Percentiles rank a stretch among this genome's conserved stretches.
Evolutionary conservation across 495 filamentous ascomycete species (phyloP).

Genomic region (Gamarada debralockiae): DNA sequence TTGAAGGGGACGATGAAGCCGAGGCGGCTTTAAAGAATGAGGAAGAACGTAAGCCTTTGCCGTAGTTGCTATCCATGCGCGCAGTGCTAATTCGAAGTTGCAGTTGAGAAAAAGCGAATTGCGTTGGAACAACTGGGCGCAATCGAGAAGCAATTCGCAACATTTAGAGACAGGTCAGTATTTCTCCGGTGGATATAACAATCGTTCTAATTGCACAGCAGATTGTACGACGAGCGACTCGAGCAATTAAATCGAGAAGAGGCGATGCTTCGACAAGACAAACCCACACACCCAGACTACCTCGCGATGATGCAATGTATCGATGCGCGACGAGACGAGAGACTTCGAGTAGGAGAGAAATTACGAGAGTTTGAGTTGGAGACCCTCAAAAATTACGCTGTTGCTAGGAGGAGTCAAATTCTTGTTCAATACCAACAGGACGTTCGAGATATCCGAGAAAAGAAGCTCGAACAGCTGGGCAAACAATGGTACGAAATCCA

Average conservation of each 20-base stretch:
- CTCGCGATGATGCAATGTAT: constrained; percentile 81
- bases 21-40: constrained; percentile 50
- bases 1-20: constrained; percentile 38
- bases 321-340: constrained; percentile 73
- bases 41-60: constrained; percentile 69
- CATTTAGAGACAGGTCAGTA: constrained; percentile 79
- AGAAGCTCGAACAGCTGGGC: constrained; percentile 71
- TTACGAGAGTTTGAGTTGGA: constrained; percentile 69
- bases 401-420: constrained; percentile 76
- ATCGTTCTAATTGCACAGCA: constrained; percentile 32
- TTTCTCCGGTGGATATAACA: background rate
- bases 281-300: constrained; percentile 83
- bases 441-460: constrained; percentile 75
- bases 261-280: constrained; percentile 69
- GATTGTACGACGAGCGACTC: constrained; percentile 83
- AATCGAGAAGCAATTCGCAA: constrained; percentile 81
- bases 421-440: constrained; percentile 85
- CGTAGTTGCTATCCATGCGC: background rate
- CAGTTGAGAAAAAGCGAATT: constrained; percentile 73
- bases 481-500: constrained; percentile 88
- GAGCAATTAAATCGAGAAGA: constrained; percentile 79
- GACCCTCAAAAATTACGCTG: constrained; percentile 63
- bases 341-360: constrained; percentile 67
- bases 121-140: constrained; percentile 74
- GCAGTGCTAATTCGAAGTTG: constrained; percentile 35